These are phyloP conservation scores for Hydnomerulius pinastri DNA, from an alignment of 768 basidiomycete species.

Conservation along the genomic window DNA sequence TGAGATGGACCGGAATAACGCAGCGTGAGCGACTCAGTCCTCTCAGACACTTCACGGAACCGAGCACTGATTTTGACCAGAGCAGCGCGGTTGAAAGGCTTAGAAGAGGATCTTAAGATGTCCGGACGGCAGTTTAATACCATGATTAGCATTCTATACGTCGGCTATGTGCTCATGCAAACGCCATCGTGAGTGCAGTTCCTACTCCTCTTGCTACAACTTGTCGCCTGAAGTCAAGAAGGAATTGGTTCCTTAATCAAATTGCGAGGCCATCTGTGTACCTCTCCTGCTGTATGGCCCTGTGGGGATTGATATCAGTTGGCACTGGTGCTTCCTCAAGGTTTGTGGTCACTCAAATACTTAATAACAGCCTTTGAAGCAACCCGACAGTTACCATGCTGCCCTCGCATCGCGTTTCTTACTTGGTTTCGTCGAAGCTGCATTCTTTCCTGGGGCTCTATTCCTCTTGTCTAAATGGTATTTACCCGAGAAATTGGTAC, in stretches of 20 bases:
- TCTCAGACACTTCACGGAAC: not conserved
- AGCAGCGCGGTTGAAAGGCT: constrained; percentile 69
- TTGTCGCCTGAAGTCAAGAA: constrained; percentile 24
- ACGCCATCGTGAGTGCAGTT: constrained; percentile 59
- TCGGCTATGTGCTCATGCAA: constrained; percentile 76
- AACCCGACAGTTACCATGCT: constrained; percentile 49
- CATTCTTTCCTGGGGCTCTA: constrained; percentile 67
- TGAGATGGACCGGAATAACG: constrained; percentile 71
- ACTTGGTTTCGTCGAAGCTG: constrained; percentile 71
- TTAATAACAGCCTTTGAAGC: constrained; percentile 3
- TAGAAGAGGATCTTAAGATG: constrained; percentile 65
- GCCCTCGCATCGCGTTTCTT: constrained; percentile 73
- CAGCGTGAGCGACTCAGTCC: constrained; percentile 41
- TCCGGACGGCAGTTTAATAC: constrained; percentile 65
- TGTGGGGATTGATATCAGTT: constrained; percentile 69
- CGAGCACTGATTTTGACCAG: constrained; percentile 32
- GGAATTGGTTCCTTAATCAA: constrained; percentile 68
- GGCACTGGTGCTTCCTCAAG: constrained; percentile 48
- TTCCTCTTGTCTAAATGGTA: constrained; percentile 70
- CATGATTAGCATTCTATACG: constrained; percentile 63
- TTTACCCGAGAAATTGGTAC: not conserved
- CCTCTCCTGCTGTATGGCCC: constrained; percentile 60
- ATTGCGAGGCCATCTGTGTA: constrained; percentile 68
- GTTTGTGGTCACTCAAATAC: not conserved
- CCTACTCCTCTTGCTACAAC: not conserved